Evolutionary conservation across 306 rosid species (phyloP), one percentile per base, ranked within the genome.

Genomic region (Casuarina glauca): DNA sequence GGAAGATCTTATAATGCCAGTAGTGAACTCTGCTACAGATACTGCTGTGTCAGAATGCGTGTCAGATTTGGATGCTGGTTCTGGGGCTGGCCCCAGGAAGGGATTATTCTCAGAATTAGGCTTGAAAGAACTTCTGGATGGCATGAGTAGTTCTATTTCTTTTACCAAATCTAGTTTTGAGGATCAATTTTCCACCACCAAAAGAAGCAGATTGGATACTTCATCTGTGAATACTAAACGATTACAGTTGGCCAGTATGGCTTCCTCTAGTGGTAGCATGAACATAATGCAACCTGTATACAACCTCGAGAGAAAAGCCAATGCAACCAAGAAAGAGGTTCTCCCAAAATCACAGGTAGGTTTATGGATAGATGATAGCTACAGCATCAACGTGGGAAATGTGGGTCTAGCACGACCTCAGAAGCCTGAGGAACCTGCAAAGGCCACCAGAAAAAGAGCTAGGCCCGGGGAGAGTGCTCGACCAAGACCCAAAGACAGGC

Each of bases 401-500:
- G 78, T 68, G 57, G 83, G 64, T 69, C 81, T 80, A 42, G 77
- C 72, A 36, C 80, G 74, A 26, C 73, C 79, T 61, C 83, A 81
- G 60, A 88, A 86, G 84, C 67, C 81, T 9, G 92, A 89, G 83
- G 93, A 87, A 58, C 86, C 84, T 10, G 53, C 83, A 75, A 91
- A 82, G 84, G 74, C 75, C 11, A 39, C 72, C 72, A 84, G 77
- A 87, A 95, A 91, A 84, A 87, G 92, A 82, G 92, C 93, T n/a
- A 89, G 81, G 80, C 90, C 93, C 0, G 92, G 94, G 60, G 97
- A 92, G 87, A 89, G 91, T 77, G 74, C 88, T 58, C 87, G 96
- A 51, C 97, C 97, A 2, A 82, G 97, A 76, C 98, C 98, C 0
- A 95, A 95, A 83, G 98, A 95, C 83, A 92, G 98, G n/a, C 98